Conservation (phyloP, 2,329 filamentous ascomycete genomes). For the Purpureocillium lavendulum region DNA sequence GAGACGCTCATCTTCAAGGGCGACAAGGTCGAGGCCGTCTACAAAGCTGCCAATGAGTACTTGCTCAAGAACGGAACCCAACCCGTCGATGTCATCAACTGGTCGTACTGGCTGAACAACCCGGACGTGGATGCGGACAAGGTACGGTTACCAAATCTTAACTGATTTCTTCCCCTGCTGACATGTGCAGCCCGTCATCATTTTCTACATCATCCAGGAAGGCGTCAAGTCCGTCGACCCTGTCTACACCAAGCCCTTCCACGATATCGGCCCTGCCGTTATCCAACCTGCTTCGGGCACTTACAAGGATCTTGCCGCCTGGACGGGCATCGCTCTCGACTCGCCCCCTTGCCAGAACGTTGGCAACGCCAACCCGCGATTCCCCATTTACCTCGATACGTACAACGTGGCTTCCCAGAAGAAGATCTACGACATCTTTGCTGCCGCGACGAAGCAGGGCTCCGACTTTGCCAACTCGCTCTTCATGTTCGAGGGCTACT, state of each 20-base stretch:
- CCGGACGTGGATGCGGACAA: slow-evolving; percentile 30
- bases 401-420: slow-evolving; percentile 25
- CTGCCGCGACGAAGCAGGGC: slow-evolving; percentile 12
- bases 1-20: slow-evolving; percentile 13
- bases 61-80: slow-evolving; percentile 33
- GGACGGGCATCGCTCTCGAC: slow-evolving; percentile 29
- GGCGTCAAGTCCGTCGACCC: slow-evolving; percentile 29
- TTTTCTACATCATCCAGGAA: slow-evolving; percentile 33
- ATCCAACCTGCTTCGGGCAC: slow-evolving; percentile 22
- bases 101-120: slow-evolving; percentile 37
- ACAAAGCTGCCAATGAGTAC: slow-evolving; percentile 34
- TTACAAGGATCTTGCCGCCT: slow-evolving; percentile 35
- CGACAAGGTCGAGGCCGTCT: slow-evolving; percentile 13
- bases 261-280: slow-evolving; percentile 28
- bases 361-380: slow-evolving; percentile 29
- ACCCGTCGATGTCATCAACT: slow-evolving; percentile 37
- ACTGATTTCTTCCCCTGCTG: background rate
- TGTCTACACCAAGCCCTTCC: slow-evolving; percentile 32
- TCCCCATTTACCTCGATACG: slow-evolving; percentile 32
- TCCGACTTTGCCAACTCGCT: slow-evolving; percentile 23
- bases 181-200: slow-evolving; percentile 18
- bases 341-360: slow-evolving; percentile 31
- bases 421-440: slow-evolving; percentile 23
- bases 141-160: slow-evolving; percentile 10
- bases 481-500: slow-evolving; percentile 48